Percentiles rank a stretch among this genome's conserved stretches.
These are phyloP conservation scores for Crithidia acanthocephali DNA, from an alignment of 208 protist genomes.

Conservation along the genomic window DNA sequence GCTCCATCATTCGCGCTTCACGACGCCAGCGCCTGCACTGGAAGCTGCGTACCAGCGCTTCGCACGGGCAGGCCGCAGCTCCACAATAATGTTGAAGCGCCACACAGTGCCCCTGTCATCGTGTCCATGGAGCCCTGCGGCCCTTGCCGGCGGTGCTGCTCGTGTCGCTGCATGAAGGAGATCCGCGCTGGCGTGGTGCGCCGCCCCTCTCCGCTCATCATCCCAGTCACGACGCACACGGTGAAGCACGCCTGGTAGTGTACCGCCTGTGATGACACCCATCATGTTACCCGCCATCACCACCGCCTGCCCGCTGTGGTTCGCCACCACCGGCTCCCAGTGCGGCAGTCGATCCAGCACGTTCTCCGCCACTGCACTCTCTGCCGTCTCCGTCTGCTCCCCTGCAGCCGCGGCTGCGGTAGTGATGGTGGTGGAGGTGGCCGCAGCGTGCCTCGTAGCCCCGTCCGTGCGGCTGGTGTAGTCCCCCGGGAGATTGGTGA, in stretches of 20 bases:
- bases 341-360: conserved; percentile 24
- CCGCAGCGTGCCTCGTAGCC: neutral
- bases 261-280: conserved; percentile 38
- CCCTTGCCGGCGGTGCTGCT: too few relatives aligned
- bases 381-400: too few relatives aligned
- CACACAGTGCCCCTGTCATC: neutral
- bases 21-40: neutral
- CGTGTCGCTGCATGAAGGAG: neutral
- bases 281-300: conserved; percentile 56
- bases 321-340: conserved; percentile 24
- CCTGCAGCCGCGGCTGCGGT: too few relatives aligned
- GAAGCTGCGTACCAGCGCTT: conserved; percentile 36
- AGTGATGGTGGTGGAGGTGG: too few relatives aligned
- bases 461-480: neutral
- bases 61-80: conserved; percentile 55
- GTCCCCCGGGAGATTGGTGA: conserved; percentile 8
- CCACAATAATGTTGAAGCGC: conserved; percentile 77
- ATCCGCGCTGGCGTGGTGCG: neutral
- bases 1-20: neutral
- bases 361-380: neutral
- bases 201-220: too few relatives aligned
- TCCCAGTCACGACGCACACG: conserved; percentile 65
- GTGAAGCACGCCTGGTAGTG: conserved; percentile 55
- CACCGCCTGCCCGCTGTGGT: conserved; percentile 28
- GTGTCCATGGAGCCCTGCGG: too few relatives aligned